Base-by-base conservation (phyloP, 768 basidiomycete species). In the Leccinum longicurvipes region DNA sequence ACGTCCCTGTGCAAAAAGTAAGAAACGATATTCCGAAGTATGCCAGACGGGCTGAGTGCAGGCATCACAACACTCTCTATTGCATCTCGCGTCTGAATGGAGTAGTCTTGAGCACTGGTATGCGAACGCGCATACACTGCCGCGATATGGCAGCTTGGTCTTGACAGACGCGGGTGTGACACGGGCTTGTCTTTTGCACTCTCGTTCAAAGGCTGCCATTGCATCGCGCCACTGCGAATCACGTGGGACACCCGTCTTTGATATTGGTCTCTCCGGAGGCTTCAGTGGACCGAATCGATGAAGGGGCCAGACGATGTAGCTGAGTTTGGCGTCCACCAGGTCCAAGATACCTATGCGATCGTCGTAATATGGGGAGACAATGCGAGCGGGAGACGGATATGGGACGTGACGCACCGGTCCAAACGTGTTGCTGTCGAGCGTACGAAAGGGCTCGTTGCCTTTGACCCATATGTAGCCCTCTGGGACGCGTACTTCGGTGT, bases 391-490 rank as follows among this genome's bases (percentile, higher is more conserved):
- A 34, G 12, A 59, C 11, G 11, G 23, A 0, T 56, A 7, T 55
- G 6, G 50, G 14, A 12, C 2, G 36, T 44, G 14, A 70, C 78
- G 57, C 65, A 88, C 87, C 9, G 88, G 84, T 7, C 89, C 88
- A 67, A 86, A 87, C 1, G 73, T 68, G 66, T 89, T 89, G 72
- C 87, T 89, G 63, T 89, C 89, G 51, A 84, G 77, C 10, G 82
- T 86, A 54, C 81, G 77, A 25, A 56, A 71, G 5, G 63, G 42
- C 29, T 66, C 63, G 29, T 60, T 63, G 29, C 68, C 88, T 79
- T 91, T 87, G 50, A 90, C 78, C 89, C 89, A 91, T 39, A 83
- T 75, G 56, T 89, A 83, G 1, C 86, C 86, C 61, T 72, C 56
- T 4, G 88, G 87, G 32, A 91, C 70, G 25, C 56, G 65, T 8